A percentile compares a stretch with the other conserved stretches of the same genome.
Evolutionary conservation across 208 protist species (phyloP).

Genomic region (Crithidia bombi): DNA sequence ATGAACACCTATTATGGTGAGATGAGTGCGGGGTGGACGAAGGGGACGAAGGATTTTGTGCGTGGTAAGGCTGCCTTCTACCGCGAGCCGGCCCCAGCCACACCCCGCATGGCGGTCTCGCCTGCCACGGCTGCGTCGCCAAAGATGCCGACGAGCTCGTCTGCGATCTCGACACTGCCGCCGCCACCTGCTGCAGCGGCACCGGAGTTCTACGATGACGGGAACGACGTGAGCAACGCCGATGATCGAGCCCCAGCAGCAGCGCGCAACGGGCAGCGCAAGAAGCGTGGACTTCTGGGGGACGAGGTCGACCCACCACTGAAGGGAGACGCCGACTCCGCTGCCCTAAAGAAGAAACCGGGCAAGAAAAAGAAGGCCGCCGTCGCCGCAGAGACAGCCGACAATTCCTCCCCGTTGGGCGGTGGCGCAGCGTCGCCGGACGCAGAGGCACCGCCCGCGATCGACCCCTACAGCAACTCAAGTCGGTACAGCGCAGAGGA

Average conservation of each 20-base stretch:
- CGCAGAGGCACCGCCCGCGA: not conserved
- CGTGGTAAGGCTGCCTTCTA: conserved; percentile 39
- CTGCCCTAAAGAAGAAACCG: conserved; percentile 18
- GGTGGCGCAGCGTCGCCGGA: conserved; percentile 2
- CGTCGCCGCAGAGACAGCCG: not conserved
- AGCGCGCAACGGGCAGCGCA: not conserved
- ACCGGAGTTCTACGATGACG: not conserved
- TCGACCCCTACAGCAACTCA: conserved; percentile 14
- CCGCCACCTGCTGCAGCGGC: not conserved
- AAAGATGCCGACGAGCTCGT: conserved; percentile 3
- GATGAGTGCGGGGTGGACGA: conserved; percentile 28
- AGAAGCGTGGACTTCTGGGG: conserved; percentile 6
- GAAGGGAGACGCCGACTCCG: not conserved
- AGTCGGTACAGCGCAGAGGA: conserved; percentile 20
- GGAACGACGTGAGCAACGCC: conserved; percentile 28
- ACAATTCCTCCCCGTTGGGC: conserved; percentile 15
- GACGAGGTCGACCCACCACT: conserved; percentile 7
- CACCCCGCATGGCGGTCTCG: not conserved
- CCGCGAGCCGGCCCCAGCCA: conserved; percentile 17
- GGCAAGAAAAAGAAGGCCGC: conserved; percentile 24
- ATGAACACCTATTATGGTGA: conserved; percentile 51
- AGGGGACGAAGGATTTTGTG: conserved; percentile 35
- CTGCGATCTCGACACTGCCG: not conserved
- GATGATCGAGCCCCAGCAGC: not conserved
- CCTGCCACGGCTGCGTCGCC: not conserved